These are phyloP conservation scores for Scleromitrula shiraiana DNA, from an alignment of 2,329 filamentous ascomycete genomes.

Conservation along the genomic window DNA sequence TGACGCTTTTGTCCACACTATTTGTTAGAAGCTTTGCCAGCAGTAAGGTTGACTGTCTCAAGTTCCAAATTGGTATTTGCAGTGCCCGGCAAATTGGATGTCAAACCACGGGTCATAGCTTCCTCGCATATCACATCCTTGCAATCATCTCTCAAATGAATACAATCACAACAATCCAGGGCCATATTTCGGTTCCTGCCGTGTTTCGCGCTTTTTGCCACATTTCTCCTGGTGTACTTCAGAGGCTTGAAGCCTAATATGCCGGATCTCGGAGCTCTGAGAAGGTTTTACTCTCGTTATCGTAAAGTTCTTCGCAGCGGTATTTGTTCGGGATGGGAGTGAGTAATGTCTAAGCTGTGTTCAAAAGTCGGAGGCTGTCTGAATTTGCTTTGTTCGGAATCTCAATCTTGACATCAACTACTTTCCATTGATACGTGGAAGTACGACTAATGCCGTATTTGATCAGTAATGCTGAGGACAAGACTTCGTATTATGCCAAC, in stretches of 20 bases:
- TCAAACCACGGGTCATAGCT: too few relatives aligned
- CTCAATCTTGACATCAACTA: not conserved
- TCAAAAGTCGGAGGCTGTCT: not conserved
- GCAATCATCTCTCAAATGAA: too few relatives aligned
- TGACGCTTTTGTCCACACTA: too few relatives aligned
- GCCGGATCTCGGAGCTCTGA: not conserved
- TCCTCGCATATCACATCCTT: too few relatives aligned
- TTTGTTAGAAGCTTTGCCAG: too few relatives aligned
- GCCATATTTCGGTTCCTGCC: too few relatives aligned
- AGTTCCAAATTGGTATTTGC: too few relatives aligned
- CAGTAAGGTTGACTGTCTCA: too few relatives aligned
- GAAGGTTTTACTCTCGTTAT: not conserved
- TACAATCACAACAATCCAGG: too few relatives aligned
- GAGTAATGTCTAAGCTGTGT: not conserved
- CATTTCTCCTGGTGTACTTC: too few relatives aligned
- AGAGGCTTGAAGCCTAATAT: not conserved
- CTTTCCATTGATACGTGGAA: not conserved
- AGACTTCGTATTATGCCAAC: not conserved
- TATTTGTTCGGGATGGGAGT: not conserved
- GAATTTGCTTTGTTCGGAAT: not conserved
- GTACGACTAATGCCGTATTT: not conserved
- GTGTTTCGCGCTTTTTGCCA: too few relatives aligned
- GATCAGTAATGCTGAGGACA: not conserved
- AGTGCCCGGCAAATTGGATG: too few relatives aligned
- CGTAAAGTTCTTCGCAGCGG: not conserved